Evolutionary conservation across 805 yeast genomes (phyloP).

Genomic region (Millerozyma miso): DNA sequence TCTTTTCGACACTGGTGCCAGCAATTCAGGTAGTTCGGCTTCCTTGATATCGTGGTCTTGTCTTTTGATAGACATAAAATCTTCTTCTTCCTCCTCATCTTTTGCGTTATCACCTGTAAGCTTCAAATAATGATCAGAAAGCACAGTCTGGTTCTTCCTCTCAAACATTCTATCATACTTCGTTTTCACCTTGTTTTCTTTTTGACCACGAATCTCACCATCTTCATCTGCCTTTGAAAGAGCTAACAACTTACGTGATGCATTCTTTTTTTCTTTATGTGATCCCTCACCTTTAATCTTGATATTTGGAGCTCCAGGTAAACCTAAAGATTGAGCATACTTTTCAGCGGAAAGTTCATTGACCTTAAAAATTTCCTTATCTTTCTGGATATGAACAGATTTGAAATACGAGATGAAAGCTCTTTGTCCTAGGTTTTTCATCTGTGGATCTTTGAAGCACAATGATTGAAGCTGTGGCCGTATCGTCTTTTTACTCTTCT

Average conservation of each 20-base stretch:
- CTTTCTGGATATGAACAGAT: constrained; percentile 81
- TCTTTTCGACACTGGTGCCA: constrained; percentile 73
- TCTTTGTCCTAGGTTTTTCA: constrained; percentile 91
- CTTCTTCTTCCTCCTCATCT: constrained; percentile 36
- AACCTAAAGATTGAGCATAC: constrained; percentile 82
- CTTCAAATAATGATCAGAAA: constrained; percentile 82
- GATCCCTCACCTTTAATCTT: constrained; percentile 57
- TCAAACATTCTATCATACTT: constrained; percentile 95
- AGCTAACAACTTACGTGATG: constrained; percentile 63
- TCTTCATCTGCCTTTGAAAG: constrained; percentile 50
- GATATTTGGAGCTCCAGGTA: constrained; percentile 95
- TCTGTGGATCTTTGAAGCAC: constrained; percentile 85
- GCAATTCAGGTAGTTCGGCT: constrained; percentile 58
- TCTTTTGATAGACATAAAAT: constrained; percentile 77
- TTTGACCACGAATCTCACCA: constrained; percentile 48
- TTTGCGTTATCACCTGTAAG: constrained; percentile 48
- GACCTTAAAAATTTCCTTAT: constrained; percentile 78
- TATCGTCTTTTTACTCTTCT: constrained; percentile 67
- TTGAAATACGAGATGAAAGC: constrained; percentile 90
- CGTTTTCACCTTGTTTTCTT: constrained; percentile 59
- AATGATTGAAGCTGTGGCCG: constrained; percentile 81
- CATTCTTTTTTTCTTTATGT: constrained; percentile 72
- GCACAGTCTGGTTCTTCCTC: constrained; percentile 85
- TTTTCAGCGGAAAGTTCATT: constrained; percentile 75
- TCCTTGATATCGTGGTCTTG: constrained; percentile 67